Evolutionary conservation across 257 asterid genomes (phyloP).

Genomic region (Penstemon davidsonii): DNA sequence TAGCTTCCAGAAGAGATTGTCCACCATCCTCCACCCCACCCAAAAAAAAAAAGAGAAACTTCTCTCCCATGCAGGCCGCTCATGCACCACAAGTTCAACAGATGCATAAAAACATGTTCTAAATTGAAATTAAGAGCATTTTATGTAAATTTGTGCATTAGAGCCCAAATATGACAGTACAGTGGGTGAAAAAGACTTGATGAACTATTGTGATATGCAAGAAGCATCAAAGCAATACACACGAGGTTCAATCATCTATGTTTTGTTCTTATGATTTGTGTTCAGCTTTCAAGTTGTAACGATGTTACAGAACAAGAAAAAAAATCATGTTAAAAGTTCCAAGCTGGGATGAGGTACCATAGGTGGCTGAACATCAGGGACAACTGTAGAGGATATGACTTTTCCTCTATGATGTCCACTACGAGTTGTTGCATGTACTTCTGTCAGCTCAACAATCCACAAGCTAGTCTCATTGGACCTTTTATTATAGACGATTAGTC

Average conservation of each 20-base stretch:
- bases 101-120: too few relatives aligned
- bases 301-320: slow-evolving; percentile 7
- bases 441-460: slow-evolving; percentile 90
- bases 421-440: slow-evolving; percentile 91
- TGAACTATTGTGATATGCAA: background rate
- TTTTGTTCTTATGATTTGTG: too few relatives aligned
- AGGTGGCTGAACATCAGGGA: slow-evolving; percentile 94
- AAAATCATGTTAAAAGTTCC: background rate
- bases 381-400: slow-evolving; percentile 67
- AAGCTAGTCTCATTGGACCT: slow-evolving; percentile 86
- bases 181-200: background rate
- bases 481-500: slow-evolving; percentile 80
- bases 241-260: background rate
- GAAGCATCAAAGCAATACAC: background rate
- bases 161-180: background rate
- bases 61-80: too few relatives aligned
- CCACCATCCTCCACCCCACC: background rate
- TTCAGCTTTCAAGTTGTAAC: too few relatives aligned
- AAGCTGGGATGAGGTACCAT: slow-evolving; percentile 49
- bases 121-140: too few relatives aligned
- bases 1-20: background rate
- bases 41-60: too few relatives aligned
- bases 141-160: too few relatives aligned
- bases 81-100: too few relatives aligned
- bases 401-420: slow-evolving; percentile 96